Percentiles rank a stretch among this genome's conserved stretches.
Evolutionary conservation across 148 eudicot genomes (phyloP).

Genomic region (Camellia japonica): DNA sequence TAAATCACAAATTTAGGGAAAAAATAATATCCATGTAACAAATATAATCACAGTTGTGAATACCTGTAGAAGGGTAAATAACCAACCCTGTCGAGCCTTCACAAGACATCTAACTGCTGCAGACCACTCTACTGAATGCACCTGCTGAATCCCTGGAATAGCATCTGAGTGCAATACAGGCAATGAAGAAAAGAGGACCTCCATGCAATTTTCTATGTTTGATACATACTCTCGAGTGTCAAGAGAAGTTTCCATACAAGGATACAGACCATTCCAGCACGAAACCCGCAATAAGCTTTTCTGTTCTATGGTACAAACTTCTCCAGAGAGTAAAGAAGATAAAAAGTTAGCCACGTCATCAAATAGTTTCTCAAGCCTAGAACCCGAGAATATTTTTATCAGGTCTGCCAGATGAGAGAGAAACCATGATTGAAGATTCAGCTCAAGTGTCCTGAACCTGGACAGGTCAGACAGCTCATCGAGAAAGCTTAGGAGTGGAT

Average conservation of each 20-base stretch:
- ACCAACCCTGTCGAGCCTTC: constrained; percentile 68
- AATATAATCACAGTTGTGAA: not conserved
- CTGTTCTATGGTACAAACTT: constrained; percentile 34
- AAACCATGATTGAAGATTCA: constrained; percentile 56
- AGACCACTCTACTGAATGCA: constrained; percentile 54
- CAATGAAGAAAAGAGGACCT: constrained; percentile 57
- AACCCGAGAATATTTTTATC: constrained; percentile 61
- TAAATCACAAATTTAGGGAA: not conserved
- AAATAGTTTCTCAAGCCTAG: constrained; percentile 68
- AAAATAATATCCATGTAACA: not conserved
- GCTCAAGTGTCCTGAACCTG: constrained; percentile 74
- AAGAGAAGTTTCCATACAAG: constrained; percentile 44
- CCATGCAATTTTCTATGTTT: constrained; percentile 71
- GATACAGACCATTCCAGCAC: constrained; percentile 73
- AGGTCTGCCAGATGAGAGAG: constrained; percentile 64
- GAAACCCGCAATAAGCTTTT: constrained; percentile 53
- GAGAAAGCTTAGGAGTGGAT: constrained; percentile 60
- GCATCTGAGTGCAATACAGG: constrained; percentile 37
- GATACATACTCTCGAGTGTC: constrained; percentile 43
- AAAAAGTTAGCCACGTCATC: constrained; percentile 59
- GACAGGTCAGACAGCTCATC: constrained; percentile 77
- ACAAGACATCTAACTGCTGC: constrained; percentile 67
- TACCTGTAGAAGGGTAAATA: constrained; percentile 71
- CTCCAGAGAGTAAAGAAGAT: constrained; percentile 39
- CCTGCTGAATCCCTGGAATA: constrained; percentile 24